phyloP scores from a whole-genome alignment of 805 yeast genomes.

The Yarrowia osloensis region DNA sequence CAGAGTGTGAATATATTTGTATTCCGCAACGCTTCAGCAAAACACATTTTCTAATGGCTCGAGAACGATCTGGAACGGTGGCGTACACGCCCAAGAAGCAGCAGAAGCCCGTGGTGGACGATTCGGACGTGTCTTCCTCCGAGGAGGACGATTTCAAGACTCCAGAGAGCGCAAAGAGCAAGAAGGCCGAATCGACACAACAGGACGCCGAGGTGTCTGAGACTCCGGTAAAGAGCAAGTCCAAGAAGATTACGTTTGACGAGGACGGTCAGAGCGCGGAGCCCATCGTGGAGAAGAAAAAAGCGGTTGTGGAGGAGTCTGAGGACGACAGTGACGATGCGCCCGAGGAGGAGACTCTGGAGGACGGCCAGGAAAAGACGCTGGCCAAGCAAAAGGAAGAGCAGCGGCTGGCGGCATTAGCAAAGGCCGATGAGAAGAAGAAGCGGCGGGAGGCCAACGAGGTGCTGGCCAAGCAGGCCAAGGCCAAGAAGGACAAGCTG shows the following conservation, averaged over 20 bases:
- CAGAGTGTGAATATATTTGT: background rate
- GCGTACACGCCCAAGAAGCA: slow-evolving; percentile 17
- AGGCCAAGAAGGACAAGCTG: slow-evolving; percentile 33
- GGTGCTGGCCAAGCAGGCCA: slow-evolving; percentile 35
- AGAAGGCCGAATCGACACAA: background rate
- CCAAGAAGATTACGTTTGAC: slow-evolving; percentile 18
- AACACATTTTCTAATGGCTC: background rate
- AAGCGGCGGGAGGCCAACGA: slow-evolving; percentile 39
- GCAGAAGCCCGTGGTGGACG: background rate
- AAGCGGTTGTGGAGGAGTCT: background rate
- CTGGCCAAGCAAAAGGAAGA: slow-evolving; percentile 30
- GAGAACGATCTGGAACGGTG: slow-evolving; percentile 13
- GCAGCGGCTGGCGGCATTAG: slow-evolving; percentile 25
- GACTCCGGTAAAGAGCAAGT: background rate
- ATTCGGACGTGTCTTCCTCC: background rate
- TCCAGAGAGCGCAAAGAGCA: background rate
- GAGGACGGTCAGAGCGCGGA: background rate
- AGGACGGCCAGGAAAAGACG: slow-evolving; percentile 33
- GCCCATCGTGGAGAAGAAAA: slow-evolving; percentile 16
- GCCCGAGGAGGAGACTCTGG: slow-evolving; percentile 43
- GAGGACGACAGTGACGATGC: slow-evolving; percentile 41
- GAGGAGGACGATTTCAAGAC: background rate
- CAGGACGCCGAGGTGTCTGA: background rate
- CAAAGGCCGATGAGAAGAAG: slow-evolving; percentile 34
- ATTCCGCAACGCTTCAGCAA: no score